Evolutionary conservation across 805 yeast genomes (phyloP).

Genomic region (Zygosaccharomyces bailii): DNA sequence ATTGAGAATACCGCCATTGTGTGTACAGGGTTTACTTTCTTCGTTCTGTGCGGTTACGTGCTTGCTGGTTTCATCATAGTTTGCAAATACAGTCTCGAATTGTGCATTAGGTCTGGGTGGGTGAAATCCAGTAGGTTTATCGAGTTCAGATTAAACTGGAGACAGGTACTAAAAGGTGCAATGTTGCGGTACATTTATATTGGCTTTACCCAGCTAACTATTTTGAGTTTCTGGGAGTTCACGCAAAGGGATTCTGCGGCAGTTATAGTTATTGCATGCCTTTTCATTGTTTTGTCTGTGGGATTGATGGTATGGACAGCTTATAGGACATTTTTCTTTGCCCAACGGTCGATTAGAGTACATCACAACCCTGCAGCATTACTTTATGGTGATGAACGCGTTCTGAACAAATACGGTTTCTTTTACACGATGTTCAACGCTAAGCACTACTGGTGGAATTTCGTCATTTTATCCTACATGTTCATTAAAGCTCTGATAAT

Average conservation of each 20-base stretch:
- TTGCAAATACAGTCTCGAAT: conserved; percentile 49
- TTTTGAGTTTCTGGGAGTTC: conserved; percentile 86
- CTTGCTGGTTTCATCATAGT: conserved; percentile 58
- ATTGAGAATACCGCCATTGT: conserved; percentile 84
- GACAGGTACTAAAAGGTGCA: conserved; percentile 67
- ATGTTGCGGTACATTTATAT: conserved; percentile 73
- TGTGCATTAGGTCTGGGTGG: conserved; percentile 48
- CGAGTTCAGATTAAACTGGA: conserved; percentile 55
- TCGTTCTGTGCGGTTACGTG: conserved; percentile 71
- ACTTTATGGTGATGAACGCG: conserved; percentile 70
- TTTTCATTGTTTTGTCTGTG: conserved; percentile 60
- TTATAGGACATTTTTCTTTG: conserved; percentile 61
- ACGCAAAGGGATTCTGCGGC: conserved; percentile 81
- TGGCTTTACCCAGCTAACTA: conserved; percentile 77
- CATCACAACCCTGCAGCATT: conserved; percentile 84
- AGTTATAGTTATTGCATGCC: conserved; percentile 72
- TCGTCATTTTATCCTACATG: conserved; percentile 56
- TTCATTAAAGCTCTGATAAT: conserved; percentile 69
- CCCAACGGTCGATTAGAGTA: conserved; percentile 52
- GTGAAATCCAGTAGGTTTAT: conserved; percentile 46
- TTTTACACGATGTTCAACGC: conserved; percentile 88
- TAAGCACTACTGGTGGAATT: conserved; percentile 77
- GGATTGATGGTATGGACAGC: conserved; percentile 63
- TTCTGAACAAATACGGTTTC: conserved; percentile 79
- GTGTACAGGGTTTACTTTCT: conserved; percentile 83